A percentile compares a stretch with the other conserved stretches of the same genome.
These are phyloP conservation scores for Emergomyces pasteurianus DNA, from an alignment of 2,329 filamentous ascomycete species.

Conservation along the genomic window DNA sequence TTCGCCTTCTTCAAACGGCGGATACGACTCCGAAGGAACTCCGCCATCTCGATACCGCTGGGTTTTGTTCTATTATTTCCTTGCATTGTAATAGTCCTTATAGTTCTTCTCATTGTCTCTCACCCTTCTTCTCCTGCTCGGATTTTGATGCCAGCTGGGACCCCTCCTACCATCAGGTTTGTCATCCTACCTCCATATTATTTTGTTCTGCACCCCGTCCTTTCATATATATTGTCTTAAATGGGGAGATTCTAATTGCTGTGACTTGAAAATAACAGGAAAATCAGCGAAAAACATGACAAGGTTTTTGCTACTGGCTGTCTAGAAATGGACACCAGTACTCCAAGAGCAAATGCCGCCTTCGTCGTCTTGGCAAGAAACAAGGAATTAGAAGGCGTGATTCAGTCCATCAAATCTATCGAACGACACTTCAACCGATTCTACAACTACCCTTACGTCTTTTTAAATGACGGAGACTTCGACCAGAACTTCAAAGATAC, in stretches of 20 bases:
- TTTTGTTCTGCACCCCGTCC: not conserved
- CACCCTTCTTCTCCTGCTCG: constrained; percentile 73
- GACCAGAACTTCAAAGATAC: constrained; percentile 85
- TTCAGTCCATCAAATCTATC: constrained; percentile 94
- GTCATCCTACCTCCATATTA: constrained; percentile 20
- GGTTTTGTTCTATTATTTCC: constrained; percentile 90
- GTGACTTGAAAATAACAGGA: constrained; percentile 44
- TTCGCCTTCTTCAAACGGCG: constrained; percentile 77
- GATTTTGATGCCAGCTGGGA: constrained; percentile 76
- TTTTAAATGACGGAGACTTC: constrained; percentile 95
- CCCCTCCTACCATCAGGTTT: constrained; percentile 81
- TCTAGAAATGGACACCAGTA: constrained; percentile 58
- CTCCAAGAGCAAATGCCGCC: constrained; percentile 79
- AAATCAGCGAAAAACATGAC: constrained; percentile 95
- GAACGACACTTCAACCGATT: constrained; percentile 98
- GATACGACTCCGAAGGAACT: constrained; percentile 81
- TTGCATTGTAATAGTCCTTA: constrained; percentile 78
- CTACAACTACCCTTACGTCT: constrained; percentile 98
- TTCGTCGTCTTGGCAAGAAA: constrained; percentile 94
- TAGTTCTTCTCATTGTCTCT: constrained; percentile 76
- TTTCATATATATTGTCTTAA: not conserved
- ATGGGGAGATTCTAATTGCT: not conserved
- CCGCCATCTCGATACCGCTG: constrained; percentile 80
- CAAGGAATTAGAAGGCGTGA: constrained; percentile 88
- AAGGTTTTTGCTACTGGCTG: constrained; percentile 93